phyloP scores from a whole-genome alignment of 2,329 filamentous ascomycete genomes.

The Endocalyx cinctus region DNA sequence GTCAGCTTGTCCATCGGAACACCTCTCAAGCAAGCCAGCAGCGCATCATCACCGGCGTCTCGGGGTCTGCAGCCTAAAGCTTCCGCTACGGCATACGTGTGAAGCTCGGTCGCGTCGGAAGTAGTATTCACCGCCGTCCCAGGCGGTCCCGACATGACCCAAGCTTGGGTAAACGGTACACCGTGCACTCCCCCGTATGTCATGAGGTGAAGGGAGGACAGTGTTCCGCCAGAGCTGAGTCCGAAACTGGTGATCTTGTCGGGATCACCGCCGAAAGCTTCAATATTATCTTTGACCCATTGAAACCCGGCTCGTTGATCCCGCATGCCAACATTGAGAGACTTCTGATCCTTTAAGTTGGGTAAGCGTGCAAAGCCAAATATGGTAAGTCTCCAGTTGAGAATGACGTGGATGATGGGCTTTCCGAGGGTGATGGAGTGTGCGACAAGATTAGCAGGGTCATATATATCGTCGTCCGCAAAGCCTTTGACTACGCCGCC shows the following conservation, averaged over 20 bases:
- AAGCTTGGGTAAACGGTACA: constrained; percentile 27
- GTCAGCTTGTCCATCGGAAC: constrained; percentile 18
- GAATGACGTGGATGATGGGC: constrained; percentile 20
- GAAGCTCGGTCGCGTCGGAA: constrained; percentile 21
- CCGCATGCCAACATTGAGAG: constrained; percentile 21
- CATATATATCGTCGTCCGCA: constrained; percentile 18
- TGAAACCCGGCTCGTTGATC: constrained; percentile 21
- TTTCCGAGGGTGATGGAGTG: constrained; percentile 15
- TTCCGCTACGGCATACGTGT: constrained; percentile 20
- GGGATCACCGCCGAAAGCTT: constrained; percentile 22
- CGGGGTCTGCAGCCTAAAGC: constrained; percentile 15
- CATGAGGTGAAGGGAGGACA: constrained; percentile 20
- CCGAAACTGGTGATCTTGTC: constrained; percentile 18
- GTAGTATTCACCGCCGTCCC: constrained; percentile 28
- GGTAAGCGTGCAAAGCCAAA: constrained; percentile 26
- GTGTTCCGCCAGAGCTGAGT: constrained; percentile 17
- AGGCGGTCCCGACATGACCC: constrained; percentile 30
- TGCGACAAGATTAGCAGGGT: constrained; percentile 17
- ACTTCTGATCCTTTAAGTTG: constrained; percentile 20
- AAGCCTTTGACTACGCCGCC: constrained; percentile 23
- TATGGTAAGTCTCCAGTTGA: constrained; percentile 25
- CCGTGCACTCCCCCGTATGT: constrained; percentile 24
- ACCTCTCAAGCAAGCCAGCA: constrained; percentile 17
- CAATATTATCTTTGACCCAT: constrained; percentile 26
- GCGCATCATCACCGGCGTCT: constrained; percentile 5